These are phyloP conservation scores for Picochlorum sp. DNA, from an alignment of 139 green algal genomes.

Conservation along the genomic window DNA sequence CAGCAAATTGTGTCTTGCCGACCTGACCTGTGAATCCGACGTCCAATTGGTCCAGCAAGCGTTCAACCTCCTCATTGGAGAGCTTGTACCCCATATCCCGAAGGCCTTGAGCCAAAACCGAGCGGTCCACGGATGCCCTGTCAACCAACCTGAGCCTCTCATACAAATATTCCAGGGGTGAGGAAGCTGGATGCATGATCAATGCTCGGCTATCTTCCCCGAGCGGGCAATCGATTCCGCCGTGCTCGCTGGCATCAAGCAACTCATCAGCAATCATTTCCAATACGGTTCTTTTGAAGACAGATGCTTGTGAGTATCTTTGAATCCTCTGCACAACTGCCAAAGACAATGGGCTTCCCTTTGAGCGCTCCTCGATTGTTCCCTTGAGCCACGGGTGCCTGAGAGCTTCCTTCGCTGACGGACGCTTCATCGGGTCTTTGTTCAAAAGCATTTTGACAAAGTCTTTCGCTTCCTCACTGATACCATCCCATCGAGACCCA, in stretches of 20 bases:
- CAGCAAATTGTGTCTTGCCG: constrained; percentile 28
- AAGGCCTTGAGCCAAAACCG: constrained; percentile 42
- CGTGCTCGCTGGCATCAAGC: constrained; percentile 19
- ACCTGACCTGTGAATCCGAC: constrained; percentile 22
- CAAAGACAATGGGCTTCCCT: constrained; percentile 36
- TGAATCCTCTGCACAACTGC: constrained; percentile 69
- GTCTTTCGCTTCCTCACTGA: constrained; percentile 67
- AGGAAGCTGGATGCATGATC: constrained; percentile 2
- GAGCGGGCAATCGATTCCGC: not conserved
- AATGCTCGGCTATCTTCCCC: constrained; percentile 1
- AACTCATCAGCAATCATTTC: constrained; percentile 84
- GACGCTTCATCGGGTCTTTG: constrained; percentile 55
- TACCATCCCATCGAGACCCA: constrained; percentile 45
- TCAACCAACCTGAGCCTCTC: constrained; percentile 12
- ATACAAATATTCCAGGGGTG: constrained; percentile 25
- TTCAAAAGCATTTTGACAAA: constrained; percentile 70
- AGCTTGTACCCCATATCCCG: constrained; percentile 47
- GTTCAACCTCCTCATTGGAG: constrained; percentile 29
- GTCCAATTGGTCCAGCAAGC: constrained; percentile 44
- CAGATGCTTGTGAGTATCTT: constrained; percentile 53
- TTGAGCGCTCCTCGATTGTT: constrained; percentile 30
- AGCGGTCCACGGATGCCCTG: constrained; percentile 15
- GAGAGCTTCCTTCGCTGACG: constrained; percentile 60
- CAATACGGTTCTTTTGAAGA: constrained; percentile 75
- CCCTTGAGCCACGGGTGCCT: constrained; percentile 63